Evolutionary conservation across 768 basidiomycete genomes (phyloP).

Genomic region (Chalciporus sphaerocephalus): DNA sequence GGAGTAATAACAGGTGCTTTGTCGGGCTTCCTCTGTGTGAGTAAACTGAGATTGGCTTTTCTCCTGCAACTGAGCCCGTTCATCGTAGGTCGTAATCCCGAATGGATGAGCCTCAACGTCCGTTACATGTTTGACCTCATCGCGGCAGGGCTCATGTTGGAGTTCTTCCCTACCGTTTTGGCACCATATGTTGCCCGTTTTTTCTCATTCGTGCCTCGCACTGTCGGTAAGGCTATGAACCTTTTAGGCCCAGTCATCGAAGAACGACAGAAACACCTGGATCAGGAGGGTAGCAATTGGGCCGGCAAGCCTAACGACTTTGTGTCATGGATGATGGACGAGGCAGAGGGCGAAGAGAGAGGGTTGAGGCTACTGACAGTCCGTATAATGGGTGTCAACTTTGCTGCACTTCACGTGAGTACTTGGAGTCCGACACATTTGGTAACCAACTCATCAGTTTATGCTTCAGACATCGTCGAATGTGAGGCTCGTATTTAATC

Average conservation of each 20-base stretch:
- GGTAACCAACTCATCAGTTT: background rate
- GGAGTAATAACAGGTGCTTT: conserved; percentile 7
- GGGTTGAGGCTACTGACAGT: conserved; percentile 19
- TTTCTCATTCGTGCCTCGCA: conserved; percentile 3
- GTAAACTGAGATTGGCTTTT: background rate
- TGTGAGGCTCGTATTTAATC: conserved; percentile 3
- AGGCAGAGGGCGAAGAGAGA: conserved; percentile 13
- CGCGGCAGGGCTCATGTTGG: conserved; percentile 15
- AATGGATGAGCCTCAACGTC: conserved; percentile 32
- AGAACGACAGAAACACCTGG: background rate
- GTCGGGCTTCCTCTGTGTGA: conserved; percentile 18
- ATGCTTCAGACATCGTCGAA: conserved; percentile 8
- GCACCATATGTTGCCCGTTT: conserved; percentile 23
- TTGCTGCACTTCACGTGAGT: conserved; percentile 23
- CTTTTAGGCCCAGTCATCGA: conserved; percentile 27
- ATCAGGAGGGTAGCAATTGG: background rate
- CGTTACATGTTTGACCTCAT: conserved; percentile 20
- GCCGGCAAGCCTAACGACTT: conserved; percentile 22
- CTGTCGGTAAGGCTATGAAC: conserved; percentile 5
- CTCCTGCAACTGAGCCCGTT: background rate
- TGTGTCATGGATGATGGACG: conserved; percentile 32
- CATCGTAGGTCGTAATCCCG: conserved; percentile 12
- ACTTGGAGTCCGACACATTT: too few relatives aligned
- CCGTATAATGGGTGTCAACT: conserved; percentile 15
- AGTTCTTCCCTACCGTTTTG: conserved; percentile 31